Base-by-base conservation (phyloP, 495 filamentous ascomycete species). In the Aspergillus panamensis region DNA sequence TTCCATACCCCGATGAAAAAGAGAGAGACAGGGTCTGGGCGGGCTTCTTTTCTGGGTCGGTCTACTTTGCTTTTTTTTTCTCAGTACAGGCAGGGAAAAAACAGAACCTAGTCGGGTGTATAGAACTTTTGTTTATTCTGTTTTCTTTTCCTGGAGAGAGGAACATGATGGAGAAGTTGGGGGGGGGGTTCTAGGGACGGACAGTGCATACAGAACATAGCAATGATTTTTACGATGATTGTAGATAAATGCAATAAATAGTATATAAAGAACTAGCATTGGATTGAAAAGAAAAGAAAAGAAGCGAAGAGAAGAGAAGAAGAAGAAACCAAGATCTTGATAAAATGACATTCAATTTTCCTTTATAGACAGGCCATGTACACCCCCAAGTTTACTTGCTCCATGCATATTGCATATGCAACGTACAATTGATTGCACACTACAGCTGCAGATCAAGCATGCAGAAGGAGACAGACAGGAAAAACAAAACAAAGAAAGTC, bases 21-120 rank as follows among this genome's bases (percentile, higher is more conserved):
- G 14, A 13, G 14, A 13, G 35, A 13, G 35, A 39, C 35, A 12
- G 42, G 42, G 17, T 45, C 6, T 4, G 19, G 42, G 42, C 12
- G 20, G 47, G 17, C 30, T 19, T 19, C 32, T 52, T 35, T 21
- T 35, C 17, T 35, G 35, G 19, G 14, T 17, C 10, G 25, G 48
- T 30, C 31, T 48, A 30, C 6, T 48, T 10, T n/a, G 12, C 19
- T 50, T 14, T 35, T 35, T 52, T 52, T 16, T n/a, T n/a, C n/a
- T n/a, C n/a, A 52, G 14, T 52, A 21, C 25, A 25, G 25, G 2
- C 35, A 40, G 31, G 31, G 31, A 49, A 49, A 45, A 49, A 49
- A 49, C 47, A 49, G 47, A 49, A 49, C 47, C 49, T 21, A 35
- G 49, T 52, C 32, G 25, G 19, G 47, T 49, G 25, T 49, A 49